Conservation (phyloP, 2,329 filamentous ascomycete genomes). For the Grosmannia huntii region DNA sequence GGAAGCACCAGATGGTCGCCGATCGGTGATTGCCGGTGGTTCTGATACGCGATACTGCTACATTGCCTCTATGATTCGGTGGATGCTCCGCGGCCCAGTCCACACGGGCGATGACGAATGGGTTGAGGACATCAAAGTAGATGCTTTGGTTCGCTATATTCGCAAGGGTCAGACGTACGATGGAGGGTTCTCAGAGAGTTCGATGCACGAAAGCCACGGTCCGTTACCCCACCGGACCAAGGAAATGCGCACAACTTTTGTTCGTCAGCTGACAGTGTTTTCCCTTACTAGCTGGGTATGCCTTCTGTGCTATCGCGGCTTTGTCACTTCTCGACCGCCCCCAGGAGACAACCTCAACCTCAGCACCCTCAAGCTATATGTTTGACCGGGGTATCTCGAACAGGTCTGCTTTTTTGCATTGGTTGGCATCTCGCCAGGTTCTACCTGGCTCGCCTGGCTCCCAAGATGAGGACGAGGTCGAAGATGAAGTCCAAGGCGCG, state of each 20-base stretch:
- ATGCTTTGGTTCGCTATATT: slow-evolving; percentile 58
- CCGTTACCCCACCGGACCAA: slow-evolving; percentile 9
- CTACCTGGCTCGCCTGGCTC: slow-evolving; percentile 33
- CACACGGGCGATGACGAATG: slow-evolving; percentile 33
- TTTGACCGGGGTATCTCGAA: slow-evolving; percentile 27
- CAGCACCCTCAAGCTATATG: slow-evolving; percentile 13
- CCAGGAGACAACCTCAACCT: slow-evolving; percentile 20
- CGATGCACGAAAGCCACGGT: slow-evolving; percentile 75
- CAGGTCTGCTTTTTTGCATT: slow-evolving; percentile 26
- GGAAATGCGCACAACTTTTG: neutral
- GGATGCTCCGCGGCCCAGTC: slow-evolving; percentile 60
- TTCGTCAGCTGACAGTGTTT: neutral
- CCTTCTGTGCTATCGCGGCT: slow-evolving; percentile 74
- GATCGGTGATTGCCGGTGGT: slow-evolving; percentile 55
- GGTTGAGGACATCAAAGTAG: slow-evolving; percentile 62
- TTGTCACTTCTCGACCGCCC: slow-evolving; percentile 62
- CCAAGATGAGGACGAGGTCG: slow-evolving; percentile 32
- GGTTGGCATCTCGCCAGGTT: slow-evolving; percentile 48
- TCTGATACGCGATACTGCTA: slow-evolving; percentile 83
- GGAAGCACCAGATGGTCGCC: neutral
- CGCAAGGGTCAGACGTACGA: slow-evolving; percentile 57
- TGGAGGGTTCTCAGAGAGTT: slow-evolving; percentile 68
- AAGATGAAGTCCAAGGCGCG: slow-evolving; percentile 19
- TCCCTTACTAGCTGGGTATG: slow-evolving; percentile 61
- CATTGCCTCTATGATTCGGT: slow-evolving; percentile 67